A percentile compares a stretch with the other conserved stretches of the same genome.
phyloP scores from a whole-genome alignment of 768 basidiomycete genomes.

The Leccinellum albellum region DNA sequence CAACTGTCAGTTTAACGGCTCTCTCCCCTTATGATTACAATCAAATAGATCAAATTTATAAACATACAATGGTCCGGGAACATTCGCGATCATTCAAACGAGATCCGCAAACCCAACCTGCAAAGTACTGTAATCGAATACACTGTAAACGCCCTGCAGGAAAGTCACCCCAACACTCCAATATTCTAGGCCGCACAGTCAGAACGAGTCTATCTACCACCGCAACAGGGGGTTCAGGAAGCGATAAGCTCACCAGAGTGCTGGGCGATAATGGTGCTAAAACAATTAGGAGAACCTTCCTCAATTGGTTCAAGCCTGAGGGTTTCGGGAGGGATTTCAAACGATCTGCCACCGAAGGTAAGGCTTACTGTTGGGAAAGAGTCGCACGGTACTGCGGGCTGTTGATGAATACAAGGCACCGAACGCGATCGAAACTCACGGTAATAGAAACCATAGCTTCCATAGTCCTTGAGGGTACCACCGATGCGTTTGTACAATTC shows the following conservation, averaged over 20 bases:
- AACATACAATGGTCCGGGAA: background rate
- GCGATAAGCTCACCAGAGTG: background rate
- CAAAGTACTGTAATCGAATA: background rate
- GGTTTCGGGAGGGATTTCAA: background rate
- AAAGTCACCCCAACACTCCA: background rate
- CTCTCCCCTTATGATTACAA: too few species aligned
- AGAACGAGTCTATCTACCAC: background rate
- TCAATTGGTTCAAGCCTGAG: background rate
- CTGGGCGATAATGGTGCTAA: background rate
- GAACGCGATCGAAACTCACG: background rate
- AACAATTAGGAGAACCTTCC: background rate
- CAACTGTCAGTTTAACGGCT: too few species aligned
- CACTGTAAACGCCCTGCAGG: background rate
- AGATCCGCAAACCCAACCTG: background rate
- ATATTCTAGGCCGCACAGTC: background rate
- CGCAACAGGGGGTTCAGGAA: background rate
- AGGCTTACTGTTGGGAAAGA: background rate
- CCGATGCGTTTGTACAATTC: background rate
- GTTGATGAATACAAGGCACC: background rate
- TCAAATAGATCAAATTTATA: background rate
- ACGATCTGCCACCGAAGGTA: background rate
- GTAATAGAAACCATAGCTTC: background rate
- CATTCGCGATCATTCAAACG: background rate
- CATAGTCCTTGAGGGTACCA: background rate
- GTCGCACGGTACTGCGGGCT: background rate